Evolutionary conservation across 768 basidiomycete species (phyloP), one percentile per base, ranked within the genome.

Genomic region (Russula earlei): DNA sequence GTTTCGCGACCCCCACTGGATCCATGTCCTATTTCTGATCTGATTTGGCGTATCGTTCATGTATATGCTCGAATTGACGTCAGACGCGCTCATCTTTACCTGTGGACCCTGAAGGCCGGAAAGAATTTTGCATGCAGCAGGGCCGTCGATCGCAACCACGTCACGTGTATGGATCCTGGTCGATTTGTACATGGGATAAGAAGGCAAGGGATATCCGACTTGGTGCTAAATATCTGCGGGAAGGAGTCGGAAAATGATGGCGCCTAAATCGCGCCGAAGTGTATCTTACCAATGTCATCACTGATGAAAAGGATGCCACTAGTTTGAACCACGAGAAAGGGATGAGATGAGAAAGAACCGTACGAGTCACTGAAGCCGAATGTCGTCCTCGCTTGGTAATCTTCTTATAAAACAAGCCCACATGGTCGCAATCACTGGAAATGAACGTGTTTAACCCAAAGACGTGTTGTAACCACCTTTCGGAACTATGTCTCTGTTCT

Each of bases 141-240:
- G 2, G 87, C 73, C 2, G 96, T 99, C 41, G 86, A 96, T 71
- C 91, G 95, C 65, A 99, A 81, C 95, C 43, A 92, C 88, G 70
- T 99, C 96, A 42, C 96, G 87, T 27, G 96, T 97, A 93, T 2
- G 90, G 87, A 67, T 92, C 90, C 68, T 96, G 94, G 70, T 99
- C 96, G 68, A 99, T 98, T n/a, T 14, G 96, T 96, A 66, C 95
- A 98, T 12, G 95, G 95, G 62, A 99, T 99, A 29, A 99, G n/a
- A n/a, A n/a, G 77, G 67, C 85, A 90, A 2, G 95, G 95, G 47
- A 97, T 81, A 69, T 90, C 85, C 54, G 82, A 80, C 38, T 73
- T 74, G 5, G 80, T 76, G 50, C 93, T 94, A 64, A 93, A 99
- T 61, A 99, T 98, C 59, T 99, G 91, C 19, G 96, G 94, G 76